Evolutionary conservation across 2,329 filamentous ascomycete species (phyloP), one percentile per base, ranked within the genome.

Genomic region (Fusarium sp.): DNA sequence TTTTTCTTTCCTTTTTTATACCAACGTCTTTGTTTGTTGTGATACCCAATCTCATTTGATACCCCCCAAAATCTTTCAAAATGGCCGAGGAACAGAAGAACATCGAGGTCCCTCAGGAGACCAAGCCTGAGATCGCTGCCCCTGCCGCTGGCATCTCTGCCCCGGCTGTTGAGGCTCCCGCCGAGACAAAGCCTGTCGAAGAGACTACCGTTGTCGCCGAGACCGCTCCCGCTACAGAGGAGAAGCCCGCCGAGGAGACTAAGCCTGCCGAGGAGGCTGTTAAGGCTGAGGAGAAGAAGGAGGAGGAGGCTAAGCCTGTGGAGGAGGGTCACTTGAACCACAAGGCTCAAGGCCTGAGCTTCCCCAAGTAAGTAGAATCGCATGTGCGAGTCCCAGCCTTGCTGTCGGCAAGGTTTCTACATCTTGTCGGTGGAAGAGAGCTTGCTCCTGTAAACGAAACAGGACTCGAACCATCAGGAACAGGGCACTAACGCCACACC

Each of bases 261-360:
- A 83, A 84, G 62, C 82, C 87, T 37, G 81, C 76, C 54, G 84
- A 85, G 72, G 83, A 85, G 67, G 73, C 83, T 38, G 80, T 79
- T 38, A 83, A 84, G 44, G 77, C 82, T 21, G 84, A 85, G 80
- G 81, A 83, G 38, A 81, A 81, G 78, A 84, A 85, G 78, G 83
- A 87, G 74, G 88, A 90, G 72, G 88, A 89, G 80, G 83, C 86
- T 60, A 91, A 91, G 85, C 92, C 93, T 71, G 88, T 96, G 71
- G 92, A 93, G 82, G 95, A 97, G 84, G 96, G 95, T 72, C 87
- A 90, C 77, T 90, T 98, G 60, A 93, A 93, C 83, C 94, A 97
- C 92, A 97, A 98, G 91, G 93, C 90, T 66, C 92, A 93, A 69
- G 94, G 94, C 81, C 88, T 95, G 74, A 88, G 87, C 85, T 91